These are phyloP conservation scores for Prunus armeniaca DNA, from an alignment of 306 rosid genomes.

Conservation along the genomic window DNA sequence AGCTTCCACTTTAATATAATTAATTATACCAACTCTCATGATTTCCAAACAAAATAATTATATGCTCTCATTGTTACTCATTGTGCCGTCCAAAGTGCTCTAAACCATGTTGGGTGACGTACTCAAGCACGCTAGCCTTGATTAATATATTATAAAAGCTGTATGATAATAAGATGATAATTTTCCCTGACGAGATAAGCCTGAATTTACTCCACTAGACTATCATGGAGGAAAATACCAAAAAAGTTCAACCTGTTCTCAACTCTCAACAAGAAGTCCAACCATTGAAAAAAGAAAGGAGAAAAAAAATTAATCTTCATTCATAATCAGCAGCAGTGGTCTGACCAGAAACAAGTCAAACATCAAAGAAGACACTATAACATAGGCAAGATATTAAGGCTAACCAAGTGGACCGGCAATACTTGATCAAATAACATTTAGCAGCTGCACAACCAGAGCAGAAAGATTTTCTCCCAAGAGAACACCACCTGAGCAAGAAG, in stretches of 20 bases:
- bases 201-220: too few species aligned
- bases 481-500: constrained; percentile 5
- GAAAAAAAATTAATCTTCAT: background rate
- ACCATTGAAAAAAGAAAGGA: background rate
- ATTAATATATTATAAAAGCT: background rate
- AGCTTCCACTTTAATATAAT: too few species aligned
- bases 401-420: constrained; percentile 1
- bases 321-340: background rate
- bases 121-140: background rate
- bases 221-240: too few species aligned
- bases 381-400: background rate
- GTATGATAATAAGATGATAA: too few species aligned
- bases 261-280: background rate
- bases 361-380: background rate
- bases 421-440: background rate
- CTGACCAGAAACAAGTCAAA: background rate
- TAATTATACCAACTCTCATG: background rate
- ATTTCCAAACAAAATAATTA: background rate
- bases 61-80: background rate
- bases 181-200: too few species aligned
- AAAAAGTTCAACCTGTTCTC: background rate
- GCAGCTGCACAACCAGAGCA: background rate
- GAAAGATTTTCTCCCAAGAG: background rate
- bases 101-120: background rate
- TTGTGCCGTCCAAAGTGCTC: background rate